Percentiles rank a stretch among this genome's conserved stretches.
Evolutionary conservation across 2,329 filamentous ascomycete species (phyloP).

Genomic region (Aspergillus thermomutatus): DNA sequence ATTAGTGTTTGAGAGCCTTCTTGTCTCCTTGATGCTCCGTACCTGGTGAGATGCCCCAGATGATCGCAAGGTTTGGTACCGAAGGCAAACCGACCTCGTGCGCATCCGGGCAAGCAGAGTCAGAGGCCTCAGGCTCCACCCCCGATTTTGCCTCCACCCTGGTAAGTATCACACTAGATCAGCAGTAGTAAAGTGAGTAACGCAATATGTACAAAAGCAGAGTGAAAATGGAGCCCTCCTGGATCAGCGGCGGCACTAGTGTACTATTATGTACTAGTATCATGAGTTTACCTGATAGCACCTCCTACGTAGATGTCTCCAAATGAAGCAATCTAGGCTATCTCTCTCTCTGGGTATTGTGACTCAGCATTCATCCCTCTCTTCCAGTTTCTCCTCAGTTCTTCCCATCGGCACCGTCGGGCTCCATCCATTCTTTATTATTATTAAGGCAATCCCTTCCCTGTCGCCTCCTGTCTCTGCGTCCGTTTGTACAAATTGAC

Average conservation of each 20-base stretch:
- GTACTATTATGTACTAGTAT: not conserved
- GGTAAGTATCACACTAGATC: not conserved
- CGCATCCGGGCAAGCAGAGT: not conserved
- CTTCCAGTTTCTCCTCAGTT: not conserved
- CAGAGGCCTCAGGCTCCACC: conserved; percentile 6
- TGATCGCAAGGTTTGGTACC: not conserved
- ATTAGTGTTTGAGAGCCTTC: not conserved
- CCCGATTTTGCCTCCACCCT: conserved; percentile 9
- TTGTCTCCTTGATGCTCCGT: no score
- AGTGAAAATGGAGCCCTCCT: not conserved
- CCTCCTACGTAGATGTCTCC: conserved; percentile 1
- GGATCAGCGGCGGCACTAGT: conserved; percentile 8
- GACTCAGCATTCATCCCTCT: conserved; percentile 1
- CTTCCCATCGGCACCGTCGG: not conserved
- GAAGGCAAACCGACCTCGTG: not conserved
- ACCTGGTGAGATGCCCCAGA: not conserved
- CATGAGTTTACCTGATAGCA: not conserved
- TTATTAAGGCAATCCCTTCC: conserved; percentile 3
- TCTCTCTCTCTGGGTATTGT: not conserved
- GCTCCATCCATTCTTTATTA: not conserved
- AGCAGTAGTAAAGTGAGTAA: not conserved
- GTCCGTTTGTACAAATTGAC: conserved; percentile 4
- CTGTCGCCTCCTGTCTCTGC: conserved; percentile 3
- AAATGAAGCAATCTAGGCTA: not conserved
- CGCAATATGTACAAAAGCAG: not conserved